Conservation (phyloP, 768 basidiomycete genomes). For the Xerocomus brunneocitrinus region DNA sequence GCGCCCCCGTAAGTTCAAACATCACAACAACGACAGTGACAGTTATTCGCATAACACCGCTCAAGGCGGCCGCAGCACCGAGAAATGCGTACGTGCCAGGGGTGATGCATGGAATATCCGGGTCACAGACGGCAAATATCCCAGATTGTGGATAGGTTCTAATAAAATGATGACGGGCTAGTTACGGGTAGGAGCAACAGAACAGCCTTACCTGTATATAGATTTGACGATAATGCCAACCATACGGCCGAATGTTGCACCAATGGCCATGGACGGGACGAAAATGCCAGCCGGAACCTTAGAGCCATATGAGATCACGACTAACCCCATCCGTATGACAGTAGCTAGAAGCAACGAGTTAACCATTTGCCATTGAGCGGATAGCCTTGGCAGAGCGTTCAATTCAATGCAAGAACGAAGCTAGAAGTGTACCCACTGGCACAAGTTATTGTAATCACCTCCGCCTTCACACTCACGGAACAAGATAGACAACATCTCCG, state of each 20-base stretch:
- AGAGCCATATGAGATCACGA: conserved; percentile 90
- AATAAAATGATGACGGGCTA: neutral
- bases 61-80: conserved; percentile 93
- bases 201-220: conserved; percentile 65
- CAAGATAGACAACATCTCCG: conserved; percentile 88
- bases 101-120: conserved; percentile 94
- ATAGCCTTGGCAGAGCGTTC: conserved; percentile 49
- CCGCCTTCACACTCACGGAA: conserved; percentile 96
- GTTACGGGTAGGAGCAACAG: neutral
- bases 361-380: conserved; percentile 90
- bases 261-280: conserved; percentile 98
- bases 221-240: conserved; percentile 95
- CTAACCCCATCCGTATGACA: conserved; percentile 78
- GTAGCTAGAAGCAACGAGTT: conserved; percentile 92
- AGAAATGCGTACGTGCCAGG: conserved; percentile 98
- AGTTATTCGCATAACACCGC: conserved; percentile 95
- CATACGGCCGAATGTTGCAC: conserved; percentile 96
- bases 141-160: conserved; percentile 82
- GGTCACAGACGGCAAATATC: conserved; percentile 86
- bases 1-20: conserved; percentile 96
- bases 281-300: conserved; percentile 99
- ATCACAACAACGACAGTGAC: conserved; percentile 99
- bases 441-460: conserved; percentile 84
- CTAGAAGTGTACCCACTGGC: conserved; percentile 67
- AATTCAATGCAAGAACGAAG: conserved; percentile 1